These are phyloP conservation scores for Tremella fuciformis DNA, from an alignment of 768 basidiomycete species.

Conservation along the genomic window DNA sequence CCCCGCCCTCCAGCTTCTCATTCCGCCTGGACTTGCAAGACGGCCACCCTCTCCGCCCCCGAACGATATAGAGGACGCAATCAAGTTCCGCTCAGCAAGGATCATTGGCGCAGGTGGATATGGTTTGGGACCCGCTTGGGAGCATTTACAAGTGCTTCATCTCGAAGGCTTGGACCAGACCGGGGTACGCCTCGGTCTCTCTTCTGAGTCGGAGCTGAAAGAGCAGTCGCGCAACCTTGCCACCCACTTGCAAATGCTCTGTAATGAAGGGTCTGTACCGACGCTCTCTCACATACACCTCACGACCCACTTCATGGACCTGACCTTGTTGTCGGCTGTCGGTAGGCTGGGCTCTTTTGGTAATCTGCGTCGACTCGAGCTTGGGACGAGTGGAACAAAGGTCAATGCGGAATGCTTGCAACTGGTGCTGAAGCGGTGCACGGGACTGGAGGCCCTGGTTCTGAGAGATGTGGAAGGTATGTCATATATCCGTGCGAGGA, in stretches of 20 bases:
- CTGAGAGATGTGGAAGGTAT: slow-evolving; percentile 23
- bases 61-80: too few species aligned
- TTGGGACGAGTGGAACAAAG: slow-evolving; percentile 20
- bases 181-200: neutral
- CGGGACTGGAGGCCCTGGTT: slow-evolving; percentile 7
- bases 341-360: slow-evolving; percentile 15
- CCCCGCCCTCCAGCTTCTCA: too few species aligned
- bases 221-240: neutral
- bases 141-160: too few species aligned
- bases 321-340: slow-evolving; percentile 10
- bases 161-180: neutral
- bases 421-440: slow-evolving; percentile 18
- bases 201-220: neutral
- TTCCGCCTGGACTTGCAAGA: too few species aligned
- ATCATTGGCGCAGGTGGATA: too few species aligned
- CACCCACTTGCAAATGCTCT: neutral
- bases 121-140: too few species aligned
- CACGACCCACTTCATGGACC: slow-evolving; percentile 26
- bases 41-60: too few species aligned
- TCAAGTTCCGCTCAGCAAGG: too few species aligned
- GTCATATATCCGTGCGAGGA: neutral
- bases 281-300: neutral
- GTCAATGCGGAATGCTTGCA: slow-evolving; percentile 18
- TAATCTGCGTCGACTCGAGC: slow-evolving; percentile 11
- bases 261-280: neutral